Percentiles rank a stretch among this genome's conserved stretches.
phyloP scores from a whole-genome alignment of 225 moss, liverwort and hornwort species.

The Pseudoscleropodium purum region DNA sequence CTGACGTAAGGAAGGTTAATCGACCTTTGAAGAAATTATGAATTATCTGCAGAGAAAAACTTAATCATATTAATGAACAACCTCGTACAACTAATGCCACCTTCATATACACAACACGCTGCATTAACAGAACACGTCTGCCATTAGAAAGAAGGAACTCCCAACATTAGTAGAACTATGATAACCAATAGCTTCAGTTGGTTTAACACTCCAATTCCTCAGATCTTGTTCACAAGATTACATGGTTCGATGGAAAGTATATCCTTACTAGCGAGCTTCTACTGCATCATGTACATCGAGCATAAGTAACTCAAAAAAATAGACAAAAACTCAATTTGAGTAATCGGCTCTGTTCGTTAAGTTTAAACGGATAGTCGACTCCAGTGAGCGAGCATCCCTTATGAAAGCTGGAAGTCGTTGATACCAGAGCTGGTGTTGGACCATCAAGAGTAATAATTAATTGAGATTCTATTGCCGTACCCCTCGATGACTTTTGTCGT shows the following conservation, averaged over 20 bases:
- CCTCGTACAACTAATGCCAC: not conserved
- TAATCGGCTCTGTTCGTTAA: not conserved
- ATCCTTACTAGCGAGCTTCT: not conserved
- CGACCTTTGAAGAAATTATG: constrained; percentile 79
- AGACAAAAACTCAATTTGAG: not conserved
- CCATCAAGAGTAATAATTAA: not conserved
- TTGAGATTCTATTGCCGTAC: constrained; percentile 24
- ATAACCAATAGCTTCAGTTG: not conserved
- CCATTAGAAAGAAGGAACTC: not conserved
- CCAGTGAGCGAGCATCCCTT: not conserved
- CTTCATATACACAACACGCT: not conserved
- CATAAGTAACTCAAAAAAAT: not conserved
- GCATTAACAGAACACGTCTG: not conserved
- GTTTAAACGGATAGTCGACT: not conserved
- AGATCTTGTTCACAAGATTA: not conserved
- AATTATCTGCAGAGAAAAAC: constrained; percentile 49
- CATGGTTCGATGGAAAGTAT: not conserved
- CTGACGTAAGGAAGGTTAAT: constrained; percentile 69
- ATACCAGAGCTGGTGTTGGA: not conserved
- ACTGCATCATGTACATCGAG: not conserved
- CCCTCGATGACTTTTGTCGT: constrained; percentile 83
- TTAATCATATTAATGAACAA: not conserved
- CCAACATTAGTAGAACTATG: not conserved
- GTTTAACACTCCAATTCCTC: not conserved
- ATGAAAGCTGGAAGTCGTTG: not conserved